Evolutionary conservation across 129 eudicot species (phyloP).

Genomic region (Arctium minus): DNA sequence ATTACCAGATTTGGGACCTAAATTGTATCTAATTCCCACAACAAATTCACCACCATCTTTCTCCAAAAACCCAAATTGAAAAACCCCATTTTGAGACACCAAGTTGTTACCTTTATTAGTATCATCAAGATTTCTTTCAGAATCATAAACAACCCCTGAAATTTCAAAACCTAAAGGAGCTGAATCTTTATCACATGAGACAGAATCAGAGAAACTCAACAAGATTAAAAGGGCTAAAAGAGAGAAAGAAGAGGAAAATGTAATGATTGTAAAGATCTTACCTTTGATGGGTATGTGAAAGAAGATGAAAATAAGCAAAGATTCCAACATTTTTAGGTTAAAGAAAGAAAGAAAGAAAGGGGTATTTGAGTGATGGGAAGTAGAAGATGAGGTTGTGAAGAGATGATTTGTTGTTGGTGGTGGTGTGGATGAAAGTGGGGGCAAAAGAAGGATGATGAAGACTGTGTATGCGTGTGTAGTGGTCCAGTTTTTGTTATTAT

Average conservation of each 20-base stretch:
- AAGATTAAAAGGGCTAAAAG: constrained; percentile 31
- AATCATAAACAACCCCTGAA: constrained; percentile 32
- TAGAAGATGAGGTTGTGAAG: constrained; percentile 37
- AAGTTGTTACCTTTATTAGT: constrained; percentile 23
- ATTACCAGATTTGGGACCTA: constrained; percentile 41
- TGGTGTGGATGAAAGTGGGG: constrained; percentile 50
- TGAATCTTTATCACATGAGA: constrained; percentile 44
- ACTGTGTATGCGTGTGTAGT: background rate
- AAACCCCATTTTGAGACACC: constrained; percentile 68
- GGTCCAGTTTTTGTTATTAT: background rate
- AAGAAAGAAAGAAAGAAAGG: constrained; percentile 8
- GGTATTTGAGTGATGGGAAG: constrained; percentile 7
- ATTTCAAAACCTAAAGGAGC: constrained; percentile 58
- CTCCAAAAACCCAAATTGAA: constrained; percentile 65
- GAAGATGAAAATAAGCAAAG: constrained; percentile 26
- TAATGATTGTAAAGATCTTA: constrained; percentile 29
- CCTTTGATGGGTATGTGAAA: constrained; percentile 46
- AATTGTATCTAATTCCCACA: constrained; percentile 60
- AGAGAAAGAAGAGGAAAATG: constrained; percentile 9
- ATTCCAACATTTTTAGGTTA: constrained; percentile 45
- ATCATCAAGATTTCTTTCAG: constrained; percentile 1
- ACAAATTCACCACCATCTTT: constrained; percentile 42
- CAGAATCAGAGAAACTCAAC: constrained; percentile 38
- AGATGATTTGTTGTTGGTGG: constrained; percentile 18
- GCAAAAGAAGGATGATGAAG: constrained; percentile 28